Evolutionary conservation across 148 eudicot genomes (phyloP), one percentile per base, ranked within the genome.

Genomic region (Agrostemma githago): DNA sequence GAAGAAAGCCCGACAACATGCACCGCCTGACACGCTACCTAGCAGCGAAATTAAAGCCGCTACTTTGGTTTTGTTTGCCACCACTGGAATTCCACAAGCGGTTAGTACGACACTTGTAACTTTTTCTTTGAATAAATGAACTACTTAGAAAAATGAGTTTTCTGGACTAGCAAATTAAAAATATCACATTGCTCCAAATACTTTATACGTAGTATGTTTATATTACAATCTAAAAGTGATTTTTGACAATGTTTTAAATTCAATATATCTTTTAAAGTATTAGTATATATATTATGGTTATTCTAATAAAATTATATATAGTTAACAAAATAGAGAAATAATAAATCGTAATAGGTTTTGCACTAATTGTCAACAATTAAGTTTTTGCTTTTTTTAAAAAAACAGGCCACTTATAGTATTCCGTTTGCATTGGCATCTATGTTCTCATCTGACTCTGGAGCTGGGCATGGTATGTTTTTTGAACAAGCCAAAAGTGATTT

Each of bases 391-490:
- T 57, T 46, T 56, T 34, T 53, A 72, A 5, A 37, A 72, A 5
- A 37, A 74, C 83, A 93, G 98, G 84, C 85, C 8, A 93, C 98
- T 34, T 93, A 11, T 57, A 93, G 98, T 65, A 79, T 26, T 26
- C 34, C 34, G 34, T 26, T 26, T 26, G 34, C 34, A 26, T 1
- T 26, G 34, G 34, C 34, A 26, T 26, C 34, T 26, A 26, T 26
- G 34, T 26, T 26, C 34, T 26, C 34, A 26, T 26, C 34, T 26
- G 83, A 78, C 77, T 79, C 89, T 41, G 92, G 94, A 4, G 81
- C 88, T 20, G 98, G 98, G 26, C 98, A 93, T 79, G 98, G 98
- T 92, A 84, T 68, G 17, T 17, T 64, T 2, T 51, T 16, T 10
- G 12, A 21, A 6, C 4, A 43, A 2, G 21, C 3, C 5, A 15